Evolutionary conservation across 345 rosid genomes (phyloP).

Genomic region (Lepidium aucheri): DNA sequence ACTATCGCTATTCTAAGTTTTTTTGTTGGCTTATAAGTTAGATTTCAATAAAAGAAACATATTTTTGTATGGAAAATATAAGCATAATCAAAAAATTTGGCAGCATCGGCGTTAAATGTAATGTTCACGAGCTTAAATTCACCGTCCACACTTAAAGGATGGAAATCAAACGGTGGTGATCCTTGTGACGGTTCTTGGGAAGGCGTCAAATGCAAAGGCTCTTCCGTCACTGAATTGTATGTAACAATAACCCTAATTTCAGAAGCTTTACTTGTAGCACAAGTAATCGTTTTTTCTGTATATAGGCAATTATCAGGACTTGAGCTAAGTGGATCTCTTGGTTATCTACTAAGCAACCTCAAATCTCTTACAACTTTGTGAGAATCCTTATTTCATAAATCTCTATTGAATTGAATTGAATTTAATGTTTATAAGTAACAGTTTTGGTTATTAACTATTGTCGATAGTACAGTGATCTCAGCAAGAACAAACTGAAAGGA

Average conservation of each 20-base stretch:
- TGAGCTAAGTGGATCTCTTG: constrained; percentile 68
- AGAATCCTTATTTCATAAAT: constrained; percentile 24
- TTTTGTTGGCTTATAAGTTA: too few relatives aligned
- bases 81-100: not conserved
- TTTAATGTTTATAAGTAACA: not conserved
- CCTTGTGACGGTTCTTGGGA: constrained; percentile 83
- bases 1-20: too few relatives aligned
- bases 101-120: constrained; percentile 80
- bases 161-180: constrained; percentile 84
- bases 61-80: not conserved
- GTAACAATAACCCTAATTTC: not conserved
- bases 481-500: constrained; percentile 76
- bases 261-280: not conserved
- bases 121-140: constrained; percentile 80
- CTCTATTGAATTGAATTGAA: not conserved
- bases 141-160: constrained; percentile 57
- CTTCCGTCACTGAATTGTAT: constrained; percentile 74
- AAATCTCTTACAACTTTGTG: constrained; percentile 78
- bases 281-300: not conserved
- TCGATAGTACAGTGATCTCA: constrained; percentile 80
- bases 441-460: constrained; percentile 21
- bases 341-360: constrained; percentile 75
- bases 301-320: constrained; percentile 62
- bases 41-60: not conserved
- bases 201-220: constrained; percentile 77